Evolutionary conservation across 768 basidiomycete species (phyloP), one percentile per base, ranked within the genome.

Genomic region (Boletus rubroflammeus): DNA sequence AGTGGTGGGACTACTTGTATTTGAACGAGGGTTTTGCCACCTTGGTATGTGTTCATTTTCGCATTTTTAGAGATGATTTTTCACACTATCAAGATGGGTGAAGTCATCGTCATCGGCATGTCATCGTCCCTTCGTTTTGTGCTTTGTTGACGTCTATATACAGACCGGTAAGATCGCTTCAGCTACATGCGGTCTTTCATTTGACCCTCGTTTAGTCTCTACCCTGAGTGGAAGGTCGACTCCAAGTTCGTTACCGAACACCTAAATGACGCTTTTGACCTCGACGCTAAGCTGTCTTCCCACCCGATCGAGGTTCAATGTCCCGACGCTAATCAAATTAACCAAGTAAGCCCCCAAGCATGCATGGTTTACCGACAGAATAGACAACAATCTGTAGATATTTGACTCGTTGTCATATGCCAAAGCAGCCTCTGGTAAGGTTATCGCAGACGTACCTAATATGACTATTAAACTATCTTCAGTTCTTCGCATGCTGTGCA

Each of bases 231-330:
- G 93, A 86, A 85, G 60, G 83, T 89, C 42, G 80, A 90, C 63
- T 81, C 86, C 3, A 78, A 80, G 49, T 98, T 98, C 73, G 86
- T 97, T 57, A 83, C 83, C n/a, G 73, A 76, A 15, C 84, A 92
- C 67, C 75, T 95, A 39, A 81, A 83, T 51, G 73, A 77, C n/a
- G 95, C 95, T 14, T 79, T 98, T 26, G 72, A 74, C 32, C 80
- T 96, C 44, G 96, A 98, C 65, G 81, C 92, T 2, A 90, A 92
- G 64, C 73, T 84, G 9, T 92, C 91, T 21, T 93, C 90, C 11
- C 95, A 98, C 68, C 90, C 96, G 1, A 89, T 98, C 62, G 92
- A 98, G 68, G 91, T 96, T 26, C 85, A 88, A 14, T 92, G 89
- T 66, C 88, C 86, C 0, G 91, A 95, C 67, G 88, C 90, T 8